Conservation (phyloP, 306 rosid species). For the Mimosa pudica region DNA sequence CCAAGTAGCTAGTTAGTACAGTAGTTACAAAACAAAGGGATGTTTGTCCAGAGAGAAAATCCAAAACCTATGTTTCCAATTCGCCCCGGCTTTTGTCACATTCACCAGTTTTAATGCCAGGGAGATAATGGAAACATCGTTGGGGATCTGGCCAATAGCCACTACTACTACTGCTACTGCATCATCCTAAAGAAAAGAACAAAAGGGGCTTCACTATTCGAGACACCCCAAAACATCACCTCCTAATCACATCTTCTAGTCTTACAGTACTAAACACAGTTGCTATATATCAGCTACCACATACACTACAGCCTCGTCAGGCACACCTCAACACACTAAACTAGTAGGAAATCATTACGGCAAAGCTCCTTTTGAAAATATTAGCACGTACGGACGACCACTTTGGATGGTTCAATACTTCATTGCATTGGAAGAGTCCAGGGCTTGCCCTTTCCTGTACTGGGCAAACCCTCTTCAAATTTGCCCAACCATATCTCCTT, state of each 20-base stretch:
- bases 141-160: background rate
- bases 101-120: slow-evolving; percentile 24
- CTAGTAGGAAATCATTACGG: background rate
- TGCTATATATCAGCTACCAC: background rate
- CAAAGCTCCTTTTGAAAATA: background rate
- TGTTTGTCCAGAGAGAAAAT: background rate
- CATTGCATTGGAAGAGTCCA: background rate
- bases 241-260: background rate
- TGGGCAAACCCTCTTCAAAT: slow-evolving; percentile 29
- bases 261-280: background rate
- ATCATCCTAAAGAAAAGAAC: background rate
- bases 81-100: slow-evolving; percentile 38
- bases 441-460: background rate
- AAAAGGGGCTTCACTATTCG: too few relatives aligned
- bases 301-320: background rate
- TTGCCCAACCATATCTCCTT: slow-evolving; percentile 28
- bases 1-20: background rate
- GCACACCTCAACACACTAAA: background rate
- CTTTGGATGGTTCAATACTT: background rate
- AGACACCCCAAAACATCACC: background rate
- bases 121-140: slow-evolving; percentile 56
- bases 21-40: background rate
- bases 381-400: background rate
- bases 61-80: slow-evolving; percentile 47
- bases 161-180: too few relatives aligned